Evolutionary conservation across 192 early-diverging fungal species (phyloP).

Genomic region (Bifiguratus adelaidae): DNA sequence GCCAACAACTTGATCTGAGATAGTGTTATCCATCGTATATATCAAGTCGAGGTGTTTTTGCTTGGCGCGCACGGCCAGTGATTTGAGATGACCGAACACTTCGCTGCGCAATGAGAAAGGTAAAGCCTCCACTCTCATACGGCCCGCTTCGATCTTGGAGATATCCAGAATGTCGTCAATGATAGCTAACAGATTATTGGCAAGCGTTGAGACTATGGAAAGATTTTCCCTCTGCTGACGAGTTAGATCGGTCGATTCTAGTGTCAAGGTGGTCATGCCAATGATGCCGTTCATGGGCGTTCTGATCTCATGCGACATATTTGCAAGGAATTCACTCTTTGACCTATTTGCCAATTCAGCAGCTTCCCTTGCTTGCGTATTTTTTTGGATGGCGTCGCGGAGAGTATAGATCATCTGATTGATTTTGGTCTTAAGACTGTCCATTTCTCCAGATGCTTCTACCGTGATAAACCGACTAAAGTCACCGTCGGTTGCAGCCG

Average conservation of each 20-base stretch:
- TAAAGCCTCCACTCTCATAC: conserved; percentile 52
- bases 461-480: conserved; percentile 66
- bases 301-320: conserved; percentile 47
- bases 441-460: conserved; percentile 79
- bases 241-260: conserved; percentile 53
- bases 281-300: conserved; percentile 74
- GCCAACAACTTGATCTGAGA: conserved; percentile 49
- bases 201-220: conserved; percentile 27
- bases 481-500: conserved; percentile 60
- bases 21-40: conserved; percentile 42
- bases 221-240: conserved; percentile 54
- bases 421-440: conserved; percentile 49
- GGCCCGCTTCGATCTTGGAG: conserved; percentile 71
- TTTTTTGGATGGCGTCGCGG: conserved; percentile 62
- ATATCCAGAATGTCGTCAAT: conserved; percentile 52
- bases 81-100: conserved; percentile 47
- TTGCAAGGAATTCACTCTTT: conserved; percentile 61
- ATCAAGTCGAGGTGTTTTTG: conserved; percentile 50
- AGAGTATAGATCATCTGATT: conserved; percentile 63
- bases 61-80: conserved; percentile 48
- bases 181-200: conserved; percentile 28
- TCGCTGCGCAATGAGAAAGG: conserved; percentile 44
- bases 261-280: conserved; percentile 50
- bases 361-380: conserved; percentile 62
- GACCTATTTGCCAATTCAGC: conserved; percentile 73